These are phyloP conservation scores for Rhizopogon vinicolor DNA, from an alignment of 768 basidiomycete genomes.

Conservation along the genomic window DNA sequence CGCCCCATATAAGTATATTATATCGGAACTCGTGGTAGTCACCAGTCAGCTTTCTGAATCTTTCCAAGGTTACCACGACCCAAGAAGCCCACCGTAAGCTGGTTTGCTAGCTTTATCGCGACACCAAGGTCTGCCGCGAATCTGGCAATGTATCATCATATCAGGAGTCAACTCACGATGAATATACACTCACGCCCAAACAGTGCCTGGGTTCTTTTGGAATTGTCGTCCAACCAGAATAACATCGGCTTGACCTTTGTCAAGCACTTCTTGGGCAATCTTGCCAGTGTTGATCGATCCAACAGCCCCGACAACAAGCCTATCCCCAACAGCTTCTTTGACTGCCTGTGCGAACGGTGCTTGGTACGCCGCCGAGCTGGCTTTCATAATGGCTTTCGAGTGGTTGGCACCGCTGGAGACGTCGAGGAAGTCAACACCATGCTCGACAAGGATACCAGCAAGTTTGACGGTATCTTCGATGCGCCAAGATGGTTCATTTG, in stretches of 20 bases:
- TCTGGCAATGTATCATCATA: background rate
- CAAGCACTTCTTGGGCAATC: conserved; percentile 40
- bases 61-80: conserved; percentile 25
- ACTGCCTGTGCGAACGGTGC: conserved; percentile 52
- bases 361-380: conserved; percentile 36
- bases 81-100: conserved; percentile 50
- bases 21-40: background rate
- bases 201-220: conserved; percentile 52
- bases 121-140: conserved; percentile 57
- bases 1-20: background rate
- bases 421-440: conserved; percentile 74
- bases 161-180: background rate
- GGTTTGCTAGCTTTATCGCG: conserved; percentile 38
- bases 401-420: conserved; percentile 61
- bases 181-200: conserved; percentile 27
- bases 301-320: conserved; percentile 24
- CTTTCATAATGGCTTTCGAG: conserved; percentile 26
- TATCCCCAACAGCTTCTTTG: conserved; percentile 40
- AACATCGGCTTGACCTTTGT: conserved; percentile 39
- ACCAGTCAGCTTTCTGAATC: conserved; percentile 5
- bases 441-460: conserved; percentile 51
- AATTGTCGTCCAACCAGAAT: conserved; percentile 50
- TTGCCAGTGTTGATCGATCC: conserved; percentile 28
- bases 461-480: conserved; percentile 63
- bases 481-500: conserved; percentile 62